phyloP scores from a whole-genome alignment of 2,329 filamentous ascomycete species.

The Hypoxylon sp. region DNA sequence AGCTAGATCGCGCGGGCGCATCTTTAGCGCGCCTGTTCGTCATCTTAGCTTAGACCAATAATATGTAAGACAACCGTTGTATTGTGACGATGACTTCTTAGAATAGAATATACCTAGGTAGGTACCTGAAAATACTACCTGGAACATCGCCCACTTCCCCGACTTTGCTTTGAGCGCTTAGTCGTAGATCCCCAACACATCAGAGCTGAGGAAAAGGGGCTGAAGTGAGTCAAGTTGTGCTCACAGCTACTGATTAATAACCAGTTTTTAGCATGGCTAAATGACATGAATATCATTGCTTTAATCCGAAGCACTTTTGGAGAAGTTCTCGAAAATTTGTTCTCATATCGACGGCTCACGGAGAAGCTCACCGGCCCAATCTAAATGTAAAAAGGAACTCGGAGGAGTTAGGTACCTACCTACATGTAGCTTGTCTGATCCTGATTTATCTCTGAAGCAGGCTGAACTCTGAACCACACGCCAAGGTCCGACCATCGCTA shows the following conservation, averaged over 20 bases:
- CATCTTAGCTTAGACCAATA: constrained; percentile 17
- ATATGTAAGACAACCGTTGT: constrained; percentile 1
- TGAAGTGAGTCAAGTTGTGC: background rate
- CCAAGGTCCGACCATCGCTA: background rate
- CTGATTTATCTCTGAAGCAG: background rate
- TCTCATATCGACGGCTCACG: background rate
- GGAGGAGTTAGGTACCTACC: background rate
- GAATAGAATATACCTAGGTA: background rate
- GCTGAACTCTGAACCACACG: background rate
- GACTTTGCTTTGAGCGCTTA: background rate
- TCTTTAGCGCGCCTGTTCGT: constrained; percentile 4
- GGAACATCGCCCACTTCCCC: background rate
- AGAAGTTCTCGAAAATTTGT: background rate
- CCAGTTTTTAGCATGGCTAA: background rate
- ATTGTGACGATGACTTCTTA: constrained; percentile 1
- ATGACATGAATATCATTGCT: background rate
- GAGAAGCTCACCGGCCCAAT: background rate
- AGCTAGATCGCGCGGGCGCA: background rate
- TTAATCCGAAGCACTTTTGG: background rate
- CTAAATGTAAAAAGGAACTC: background rate
- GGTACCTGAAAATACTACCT: background rate
- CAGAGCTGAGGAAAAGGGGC: background rate
- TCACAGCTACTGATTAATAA: background rate
- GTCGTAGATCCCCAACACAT: background rate
- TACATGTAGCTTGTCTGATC: background rate